These are phyloP conservation scores for Fusarium sp. DNA, from an alignment of 2,329 filamentous ascomycete species.

Conservation along the genomic window DNA sequence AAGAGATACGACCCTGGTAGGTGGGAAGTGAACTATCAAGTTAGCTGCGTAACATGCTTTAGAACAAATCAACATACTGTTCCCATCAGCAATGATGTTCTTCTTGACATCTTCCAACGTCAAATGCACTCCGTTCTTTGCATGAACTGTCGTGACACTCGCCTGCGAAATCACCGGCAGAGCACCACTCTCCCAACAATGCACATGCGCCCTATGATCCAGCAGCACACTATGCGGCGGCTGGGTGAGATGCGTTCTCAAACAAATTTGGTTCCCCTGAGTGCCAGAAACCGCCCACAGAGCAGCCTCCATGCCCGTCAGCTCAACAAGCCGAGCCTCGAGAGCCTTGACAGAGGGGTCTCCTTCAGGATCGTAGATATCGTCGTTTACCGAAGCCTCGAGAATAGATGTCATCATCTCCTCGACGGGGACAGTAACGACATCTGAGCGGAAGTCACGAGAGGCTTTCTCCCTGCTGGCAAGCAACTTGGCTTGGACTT, in stretches of 20 bases:
- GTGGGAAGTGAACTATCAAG: slow-evolving; percentile 76
- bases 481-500: slow-evolving; percentile 18
- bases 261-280: slow-evolving; percentile 43
- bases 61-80: slow-evolving; percentile 27
- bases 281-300: slow-evolving; percentile 42
- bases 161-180: slow-evolving; percentile 76
- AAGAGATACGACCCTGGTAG: slow-evolving; percentile 78
- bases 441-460: slow-evolving; percentile 43
- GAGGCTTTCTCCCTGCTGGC: slow-evolving; percentile 26
- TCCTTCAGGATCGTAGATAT: slow-evolving; percentile 41
- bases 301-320: slow-evolving; percentile 43
- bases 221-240: slow-evolving; percentile 42
- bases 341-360: slow-evolving; percentile 41
- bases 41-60: slow-evolving; percentile 33
- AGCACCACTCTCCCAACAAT: slow-evolving; percentile 70
- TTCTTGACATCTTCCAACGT: slow-evolving; percentile 76
- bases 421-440: slow-evolving; percentile 40
- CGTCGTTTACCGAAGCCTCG: slow-evolving; percentile 42
- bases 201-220: slow-evolving; percentile 79
- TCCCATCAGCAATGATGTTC: slow-evolving; percentile 40
- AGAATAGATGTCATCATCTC: slow-evolving; percentile 44
- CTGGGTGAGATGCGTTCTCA: slow-evolving; percentile 42
- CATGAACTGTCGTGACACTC: slow-evolving; percentile 69
- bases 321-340: slow-evolving; percentile 31
- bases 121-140: slow-evolving; percentile 74